Percentiles rank a stretch among this genome's conserved stretches.
phyloP scores from a whole-genome alignment of 305 asterid genomes.

The Solanum hybrid region DNA sequence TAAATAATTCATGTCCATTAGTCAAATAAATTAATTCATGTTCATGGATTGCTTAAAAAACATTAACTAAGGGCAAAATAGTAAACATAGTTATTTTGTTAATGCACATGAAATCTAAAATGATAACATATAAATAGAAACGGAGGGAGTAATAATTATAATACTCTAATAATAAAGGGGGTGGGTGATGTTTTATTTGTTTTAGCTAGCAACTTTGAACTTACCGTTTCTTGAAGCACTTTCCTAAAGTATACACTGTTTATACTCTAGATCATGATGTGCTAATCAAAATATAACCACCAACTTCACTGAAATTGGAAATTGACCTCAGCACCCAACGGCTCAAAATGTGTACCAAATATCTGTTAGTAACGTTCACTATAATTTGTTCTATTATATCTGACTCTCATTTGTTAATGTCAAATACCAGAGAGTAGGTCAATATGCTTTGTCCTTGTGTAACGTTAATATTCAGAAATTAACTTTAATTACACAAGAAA shows the following conservation, averaged over 20 bases:
- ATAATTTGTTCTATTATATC: background rate
- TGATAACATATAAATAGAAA: background rate
- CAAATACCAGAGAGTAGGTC: background rate
- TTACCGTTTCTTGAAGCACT: background rate
- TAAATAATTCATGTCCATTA: too few relatives aligned
- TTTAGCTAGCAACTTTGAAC: background rate
- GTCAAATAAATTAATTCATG: too few relatives aligned
- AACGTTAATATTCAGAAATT: background rate
- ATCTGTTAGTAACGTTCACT: background rate
- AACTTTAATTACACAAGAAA: background rate
- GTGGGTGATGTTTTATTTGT: background rate
- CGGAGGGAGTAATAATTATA: too few relatives aligned
- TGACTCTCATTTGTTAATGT: background rate
- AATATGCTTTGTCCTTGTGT: background rate
- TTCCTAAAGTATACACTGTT: background rate
- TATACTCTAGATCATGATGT: background rate
- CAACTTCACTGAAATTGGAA: background rate
- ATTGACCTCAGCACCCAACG: background rate
- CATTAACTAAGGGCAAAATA: too few relatives aligned
- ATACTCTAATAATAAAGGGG: background rate
- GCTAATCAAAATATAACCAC: background rate
- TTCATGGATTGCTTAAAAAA: too few relatives aligned
- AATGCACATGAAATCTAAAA: too few relatives aligned
- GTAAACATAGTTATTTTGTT: too few relatives aligned
- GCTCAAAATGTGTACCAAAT: background rate